phyloP scores from a whole-genome alignment of 208 protist species.

The Plasmodiophora brassicae region DNA sequence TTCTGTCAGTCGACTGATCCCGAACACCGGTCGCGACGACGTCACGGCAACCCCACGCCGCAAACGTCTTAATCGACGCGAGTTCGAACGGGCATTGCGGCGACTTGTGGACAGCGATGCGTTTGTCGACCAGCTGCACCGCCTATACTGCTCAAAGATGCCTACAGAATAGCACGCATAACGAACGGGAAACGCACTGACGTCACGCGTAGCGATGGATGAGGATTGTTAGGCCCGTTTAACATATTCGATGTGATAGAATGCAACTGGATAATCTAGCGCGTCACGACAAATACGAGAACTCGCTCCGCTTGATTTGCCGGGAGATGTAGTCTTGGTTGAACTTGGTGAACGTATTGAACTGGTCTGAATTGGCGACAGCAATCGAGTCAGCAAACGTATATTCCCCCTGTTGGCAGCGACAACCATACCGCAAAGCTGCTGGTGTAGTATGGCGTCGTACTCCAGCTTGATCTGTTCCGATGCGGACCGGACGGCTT shows the following conservation, averaged over 20 bases:
- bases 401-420: neutral
- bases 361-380: conserved; percentile 40
- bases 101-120: neutral
- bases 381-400: neutral
- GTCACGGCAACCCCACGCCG: neutral
- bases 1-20: too few species aligned
- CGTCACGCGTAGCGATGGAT: too few species aligned
- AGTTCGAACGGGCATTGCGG: neutral
- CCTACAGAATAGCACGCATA: too few species aligned
- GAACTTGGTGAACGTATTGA: conserved; percentile 47
- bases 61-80: neutral
- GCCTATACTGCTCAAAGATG: neutral
- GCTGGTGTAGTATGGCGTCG: neutral
- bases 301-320: conserved; percentile 46
- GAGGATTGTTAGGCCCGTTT: too few species aligned
- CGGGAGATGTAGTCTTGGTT: conserved; percentile 49
- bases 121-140: neutral
- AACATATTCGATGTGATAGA: too few species aligned
- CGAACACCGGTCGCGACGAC: too few species aligned
- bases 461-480: neutral
- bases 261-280: too few species aligned
- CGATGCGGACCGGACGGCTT: neutral
- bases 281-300: conserved; percentile 45
- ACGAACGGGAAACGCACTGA: too few species aligned
- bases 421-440: neutral